phyloP scores from a whole-genome alignment of 73 alveolate genomes.

The Effrenium voratum region DNA sequence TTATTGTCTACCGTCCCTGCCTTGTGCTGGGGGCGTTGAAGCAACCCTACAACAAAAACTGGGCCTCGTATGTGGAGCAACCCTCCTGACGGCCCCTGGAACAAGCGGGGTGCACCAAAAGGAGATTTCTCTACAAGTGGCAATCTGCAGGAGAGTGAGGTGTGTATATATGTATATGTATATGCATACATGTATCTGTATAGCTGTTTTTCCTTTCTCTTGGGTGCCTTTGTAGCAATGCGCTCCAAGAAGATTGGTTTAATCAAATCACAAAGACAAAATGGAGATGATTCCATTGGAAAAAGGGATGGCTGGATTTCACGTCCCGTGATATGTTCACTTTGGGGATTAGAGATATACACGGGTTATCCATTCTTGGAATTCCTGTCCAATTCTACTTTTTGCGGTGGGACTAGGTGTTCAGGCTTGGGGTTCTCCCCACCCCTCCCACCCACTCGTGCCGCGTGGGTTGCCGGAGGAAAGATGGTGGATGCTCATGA shows the following conservation, averaged over 20 bases:
- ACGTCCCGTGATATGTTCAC: background rate
- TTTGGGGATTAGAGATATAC: background rate
- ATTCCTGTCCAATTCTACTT: background rate
- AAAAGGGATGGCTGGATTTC: background rate
- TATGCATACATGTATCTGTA: background rate
- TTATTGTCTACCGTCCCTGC: too few species aligned
- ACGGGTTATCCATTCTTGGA: background rate
- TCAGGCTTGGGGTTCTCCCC: background rate
- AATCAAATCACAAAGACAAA: too few species aligned
- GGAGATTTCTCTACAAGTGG: too few species aligned
- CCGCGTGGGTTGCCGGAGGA: background rate
- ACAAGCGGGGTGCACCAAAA: too few species aligned
- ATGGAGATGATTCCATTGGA: background rate
- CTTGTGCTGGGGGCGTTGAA: too few species aligned
- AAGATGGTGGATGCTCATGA: slow-evolving; percentile 66
- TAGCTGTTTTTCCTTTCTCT: too few species aligned
- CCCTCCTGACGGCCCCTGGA: too few species aligned
- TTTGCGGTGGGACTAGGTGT: background rate
- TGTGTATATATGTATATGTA: background rate
- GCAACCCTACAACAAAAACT: too few species aligned
- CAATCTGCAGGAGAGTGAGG: background rate
- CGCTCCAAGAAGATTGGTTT: too few species aligned
- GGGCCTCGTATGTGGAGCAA: too few species aligned
- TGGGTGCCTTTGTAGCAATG: too few species aligned
- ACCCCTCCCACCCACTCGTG: background rate